Conservation (phyloP, 2,329 filamentous ascomycete genomes). For the Claviceps quebecensis region DNA sequence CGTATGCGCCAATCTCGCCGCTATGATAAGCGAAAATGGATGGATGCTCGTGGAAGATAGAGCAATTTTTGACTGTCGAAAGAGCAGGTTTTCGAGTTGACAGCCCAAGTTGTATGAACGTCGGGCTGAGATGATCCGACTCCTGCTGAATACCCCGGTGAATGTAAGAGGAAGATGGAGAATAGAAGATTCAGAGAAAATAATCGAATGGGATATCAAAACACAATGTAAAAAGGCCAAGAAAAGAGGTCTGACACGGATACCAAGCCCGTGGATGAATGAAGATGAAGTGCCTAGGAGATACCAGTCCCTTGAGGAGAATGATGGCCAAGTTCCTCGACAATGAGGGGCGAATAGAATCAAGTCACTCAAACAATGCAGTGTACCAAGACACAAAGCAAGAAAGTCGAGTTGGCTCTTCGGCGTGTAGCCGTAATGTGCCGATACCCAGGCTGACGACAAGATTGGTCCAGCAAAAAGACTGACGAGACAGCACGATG, state of each 20-base stretch:
- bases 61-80: conserved; percentile 26
- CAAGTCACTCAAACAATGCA: conserved; percentile 8
- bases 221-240: neutral
- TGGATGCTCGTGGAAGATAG: conserved; percentile 27
- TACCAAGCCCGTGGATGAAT: too few relatives aligned
- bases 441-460: neutral
- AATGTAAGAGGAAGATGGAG: neutral
- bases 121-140: conserved; percentile 1
- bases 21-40: conserved; percentile 17
- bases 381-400: conserved; percentile 9
- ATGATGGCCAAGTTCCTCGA: neutral
- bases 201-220: too few relatives aligned
- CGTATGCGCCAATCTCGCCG: conserved; percentile 15
- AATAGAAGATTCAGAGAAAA: too few relatives aligned
- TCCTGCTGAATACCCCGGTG: neutral
- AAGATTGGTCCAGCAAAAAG: neutral
- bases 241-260: neutral
- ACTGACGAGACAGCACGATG: neutral
- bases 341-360: neutral
- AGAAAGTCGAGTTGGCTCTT: conserved; percentile 1
- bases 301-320: neutral
- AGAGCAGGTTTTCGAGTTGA: conserved; percentile 23
- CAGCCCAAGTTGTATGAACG: conserved; percentile 9
- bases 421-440: conserved; percentile 1
- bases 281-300: too few relatives aligned